Evolutionary conservation across 2,329 filamentous ascomycete genomes (phyloP), one percentile per base, ranked within the genome.

Genomic region (Penicillium sp.): DNA sequence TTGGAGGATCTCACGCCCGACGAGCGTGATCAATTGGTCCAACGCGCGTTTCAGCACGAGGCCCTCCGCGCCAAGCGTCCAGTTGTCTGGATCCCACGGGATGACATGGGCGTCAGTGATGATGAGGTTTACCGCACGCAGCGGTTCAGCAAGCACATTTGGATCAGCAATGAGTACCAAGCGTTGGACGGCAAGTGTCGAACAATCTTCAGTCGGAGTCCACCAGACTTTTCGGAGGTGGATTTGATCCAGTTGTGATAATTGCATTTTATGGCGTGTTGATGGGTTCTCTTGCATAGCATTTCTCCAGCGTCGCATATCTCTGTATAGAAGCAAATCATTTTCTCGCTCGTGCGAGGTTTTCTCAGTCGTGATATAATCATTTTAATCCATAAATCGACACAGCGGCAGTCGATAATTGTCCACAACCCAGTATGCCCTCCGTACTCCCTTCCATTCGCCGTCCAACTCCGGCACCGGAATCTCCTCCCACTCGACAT

Each of bases 131-230:
- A 74, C 55, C 74, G 85, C 23, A 95, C 88, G 5, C 75, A 81
- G 48, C 72, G 74, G 32, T 84, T 88, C 60, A 90, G 82, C 57
- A 78, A 85, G 42, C 72, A 74, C 48, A 84, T 96, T 35, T 95
- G 88, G 85, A 88, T 96, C 59, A 94, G 85, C 54, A 95, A 95
- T 62, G 84, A 93, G 60, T 88, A 88, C 41, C 88, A 90, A 13
- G 85, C 86, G 7, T 70, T 96, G 51, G 87, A 95, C 67, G 84
- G 80, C 39, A 88, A 87, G 62, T 79, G 79, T 18, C 79, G 84
- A 12, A 87, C 94, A 4, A 78, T 94, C 25, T 95, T 92, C 62
- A 83, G 84, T 47, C 79, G 79, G 46, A 85, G 87, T 44, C 89
- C 89, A 11, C 89, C 89, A 0, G 88, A 95, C 65, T 93, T 94